Conservation (phyloP, 805 yeast genomes). For the Candida coquimbonensis region DNA sequence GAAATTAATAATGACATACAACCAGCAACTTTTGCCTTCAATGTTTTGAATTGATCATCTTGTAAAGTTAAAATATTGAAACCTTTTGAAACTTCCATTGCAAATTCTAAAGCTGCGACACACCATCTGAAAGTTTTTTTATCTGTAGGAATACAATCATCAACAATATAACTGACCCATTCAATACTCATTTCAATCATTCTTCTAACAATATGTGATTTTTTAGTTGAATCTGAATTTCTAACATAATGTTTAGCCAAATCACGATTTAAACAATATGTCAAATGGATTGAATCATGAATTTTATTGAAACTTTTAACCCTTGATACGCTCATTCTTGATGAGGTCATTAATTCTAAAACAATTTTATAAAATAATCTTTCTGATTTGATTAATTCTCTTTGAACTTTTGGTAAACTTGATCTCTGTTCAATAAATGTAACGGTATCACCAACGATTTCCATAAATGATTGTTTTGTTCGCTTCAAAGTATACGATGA, state of each 20-base stretch:
- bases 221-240: constrained; percentile 54
- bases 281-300: constrained; percentile 70
- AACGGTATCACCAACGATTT: constrained; percentile 48
- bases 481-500: constrained; percentile 51
- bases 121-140: constrained; percentile 92
- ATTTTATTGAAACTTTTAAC: constrained; percentile 56
- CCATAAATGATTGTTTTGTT: constrained; percentile 50
- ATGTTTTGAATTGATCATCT: constrained; percentile 63
- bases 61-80: constrained; percentile 77
- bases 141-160: constrained; percentile 91
- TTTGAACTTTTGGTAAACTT: constrained; percentile 65
- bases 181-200: constrained; percentile 73
- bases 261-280: constrained; percentile 75
- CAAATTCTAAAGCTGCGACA: constrained; percentile 90
- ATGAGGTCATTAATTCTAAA: constrained; percentile 55
- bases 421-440: constrained; percentile 58
- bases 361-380: constrained; percentile 63
- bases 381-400: constrained; percentile 60
- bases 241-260: constrained; percentile 67
- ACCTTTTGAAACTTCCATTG: constrained; percentile 90
- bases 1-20: constrained; percentile 91
- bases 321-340: constrained; percentile 38
- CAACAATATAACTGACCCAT: constrained; percentile 90
- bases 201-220: constrained; percentile 61
- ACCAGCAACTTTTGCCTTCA: constrained; percentile 82